These are phyloP conservation scores for Malus hybrid DNA, from an alignment of 331 rosid genomes.

Conservation along the genomic window DNA sequence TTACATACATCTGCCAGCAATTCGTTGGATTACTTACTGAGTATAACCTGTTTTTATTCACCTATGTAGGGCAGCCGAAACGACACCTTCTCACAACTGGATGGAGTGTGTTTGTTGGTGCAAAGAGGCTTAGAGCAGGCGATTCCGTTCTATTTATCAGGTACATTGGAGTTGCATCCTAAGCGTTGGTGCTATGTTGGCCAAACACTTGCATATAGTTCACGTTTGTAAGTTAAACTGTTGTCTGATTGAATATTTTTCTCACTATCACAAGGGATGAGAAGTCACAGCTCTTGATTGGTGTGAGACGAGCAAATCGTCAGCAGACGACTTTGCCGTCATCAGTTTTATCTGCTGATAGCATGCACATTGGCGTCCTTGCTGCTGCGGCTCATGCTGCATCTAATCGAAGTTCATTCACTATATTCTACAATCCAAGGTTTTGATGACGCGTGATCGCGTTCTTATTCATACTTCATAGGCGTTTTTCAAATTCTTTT, in stretches of 20 bases:
- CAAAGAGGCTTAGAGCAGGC: slow-evolving; percentile 59
- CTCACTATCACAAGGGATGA: slow-evolving; percentile 56
- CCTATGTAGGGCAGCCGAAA: slow-evolving; percentile 81
- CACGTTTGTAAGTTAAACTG: neutral
- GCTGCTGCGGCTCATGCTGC: slow-evolving; percentile 99
- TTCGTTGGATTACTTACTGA: neutral
- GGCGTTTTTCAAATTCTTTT: neutral
- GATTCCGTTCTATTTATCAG: slow-evolving; percentile 61
- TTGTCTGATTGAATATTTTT: neutral
- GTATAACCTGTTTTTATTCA: slow-evolving; percentile 3
- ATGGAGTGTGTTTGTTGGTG: slow-evolving; percentile 56
- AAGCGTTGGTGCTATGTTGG: neutral
- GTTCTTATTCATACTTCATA: neutral
- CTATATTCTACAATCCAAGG: slow-evolving; percentile 98
- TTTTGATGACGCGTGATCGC: neutral
- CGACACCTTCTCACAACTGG: slow-evolving; percentile 92
- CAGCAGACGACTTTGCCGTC: slow-evolving; percentile 90
- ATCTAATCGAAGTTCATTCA: slow-evolving; percentile 72
- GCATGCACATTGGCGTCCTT: slow-evolving; percentile 99
- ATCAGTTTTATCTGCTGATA: slow-evolving; percentile 91
- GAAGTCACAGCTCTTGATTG: slow-evolving; percentile 80
- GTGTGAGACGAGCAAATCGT: slow-evolving; percentile 89
- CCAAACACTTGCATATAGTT: no score
- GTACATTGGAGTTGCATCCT: slow-evolving; percentile 6
- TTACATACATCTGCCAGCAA: neutral